A percentile compares a stretch with the other conserved stretches of the same genome.
Evolutionary conservation across 1,284 basidiomycete species (phyloP).

Genomic region (Heterobasidion irregulare): DNA sequence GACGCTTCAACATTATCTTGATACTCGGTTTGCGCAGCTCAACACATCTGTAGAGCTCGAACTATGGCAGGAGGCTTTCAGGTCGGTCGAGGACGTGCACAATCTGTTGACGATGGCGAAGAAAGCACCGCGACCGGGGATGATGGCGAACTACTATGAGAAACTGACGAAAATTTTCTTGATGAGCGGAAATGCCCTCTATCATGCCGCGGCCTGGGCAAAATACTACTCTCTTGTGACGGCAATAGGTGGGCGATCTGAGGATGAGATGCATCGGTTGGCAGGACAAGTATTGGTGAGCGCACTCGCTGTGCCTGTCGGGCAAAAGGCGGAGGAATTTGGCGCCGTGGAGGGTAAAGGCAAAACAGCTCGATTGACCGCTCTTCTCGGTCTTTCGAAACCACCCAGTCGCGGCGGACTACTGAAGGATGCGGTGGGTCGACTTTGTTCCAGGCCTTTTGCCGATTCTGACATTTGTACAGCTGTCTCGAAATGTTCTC

Average conservation of each 20-base stretch:
- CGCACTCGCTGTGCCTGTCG: constrained; percentile 91
- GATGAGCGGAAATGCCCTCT: constrained; percentile 89
- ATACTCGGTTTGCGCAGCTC: constrained; percentile 96
- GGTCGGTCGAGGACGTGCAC: constrained; percentile 97
- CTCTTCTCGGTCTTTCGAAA: constrained; percentile 80
- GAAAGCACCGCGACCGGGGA: constrained; percentile 83
- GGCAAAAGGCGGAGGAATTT: constrained; percentile 53
- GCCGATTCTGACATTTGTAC: constrained; percentile 7
- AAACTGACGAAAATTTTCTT: constrained; percentile 96
- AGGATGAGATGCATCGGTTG: constrained; percentile 76
- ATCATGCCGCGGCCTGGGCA: constrained; percentile 96
- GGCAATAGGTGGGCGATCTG: constrained; percentile 59
- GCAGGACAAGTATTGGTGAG: constrained; percentile 91
- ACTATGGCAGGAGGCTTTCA: constrained; percentile 99
- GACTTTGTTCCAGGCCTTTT: not conserved
- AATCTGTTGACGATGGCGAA: constrained; percentile 91
- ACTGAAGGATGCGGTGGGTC: constrained; percentile 76
- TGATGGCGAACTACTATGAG: constrained; percentile 99
- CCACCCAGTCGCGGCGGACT: constrained; percentile 85
- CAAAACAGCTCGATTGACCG: constrained; percentile 73
- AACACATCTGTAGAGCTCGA: constrained; percentile 98
- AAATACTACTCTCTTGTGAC: constrained; percentile 71
- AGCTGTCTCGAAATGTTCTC: constrained; percentile 82
- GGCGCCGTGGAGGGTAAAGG: constrained; percentile 62
- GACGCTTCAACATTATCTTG: constrained; percentile 93